Base-by-base conservation (phyloP, 805 yeast species). In the Komagataella pseudopastoris region DNA sequence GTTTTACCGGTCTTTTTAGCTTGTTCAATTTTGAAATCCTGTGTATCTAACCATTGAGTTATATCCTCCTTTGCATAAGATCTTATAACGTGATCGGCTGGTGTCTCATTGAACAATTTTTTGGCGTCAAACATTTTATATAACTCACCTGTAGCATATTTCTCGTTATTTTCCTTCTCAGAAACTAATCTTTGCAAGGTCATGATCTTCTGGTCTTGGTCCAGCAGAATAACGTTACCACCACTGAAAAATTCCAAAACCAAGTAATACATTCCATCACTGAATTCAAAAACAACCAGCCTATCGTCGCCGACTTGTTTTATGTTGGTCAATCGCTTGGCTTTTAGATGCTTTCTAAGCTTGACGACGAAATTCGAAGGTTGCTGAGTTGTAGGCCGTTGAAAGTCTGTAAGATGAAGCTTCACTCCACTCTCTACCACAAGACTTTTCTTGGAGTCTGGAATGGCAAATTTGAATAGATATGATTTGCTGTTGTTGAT, bases 191-290 rank as follows among this genome's bases (percentile, higher is more conserved):
- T 78, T 61, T 85, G 90, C 24, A 89, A 67, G 0, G 91, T 72
- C 59, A 89, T 58, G 50, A 90, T 88, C 58, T 77, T 81, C 54
- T 72, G 65, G 18, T 82, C 75, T 24, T 78, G 74, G 63, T 91
- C 95, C 55, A 91, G 71, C 18, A 91, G 71, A 17, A 91, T 70
- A 51, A 91, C 78, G 62, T 91, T 91, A 23, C 99, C 99, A 2
- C 96, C 96, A 62, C 96, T 86, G 69, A 90, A 91, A 60, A 91
- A 91, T 65, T 91, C 99, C 51, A 91, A 66, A 0, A 88, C 96
- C 56, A 91, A 68, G 58, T 85, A 83, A 60, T 69, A 81, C 50
- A 78, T 59, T 2, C 96, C 96, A 59, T 88, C 96, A 47, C 90
- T 81, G 66, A 91, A 91, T 54, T 87, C 81, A 47, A 91, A 65